Conservation (phyloP, 352 stramenopile genomes). For the Phytophthora macrochlamydospora region DNA sequence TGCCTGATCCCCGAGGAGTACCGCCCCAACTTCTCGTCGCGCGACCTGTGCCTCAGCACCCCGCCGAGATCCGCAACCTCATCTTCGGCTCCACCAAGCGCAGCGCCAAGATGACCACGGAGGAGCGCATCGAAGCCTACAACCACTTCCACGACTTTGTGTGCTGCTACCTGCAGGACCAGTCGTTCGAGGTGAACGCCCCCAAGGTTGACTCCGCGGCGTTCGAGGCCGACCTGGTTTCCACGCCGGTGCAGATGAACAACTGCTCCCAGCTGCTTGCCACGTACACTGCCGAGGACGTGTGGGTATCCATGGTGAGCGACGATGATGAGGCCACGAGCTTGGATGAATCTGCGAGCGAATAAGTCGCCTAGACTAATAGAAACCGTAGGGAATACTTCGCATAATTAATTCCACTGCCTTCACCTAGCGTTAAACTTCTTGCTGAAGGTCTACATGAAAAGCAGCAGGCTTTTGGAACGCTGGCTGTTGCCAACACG, state of each 20-base stretch:
- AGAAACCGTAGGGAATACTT: background rate
- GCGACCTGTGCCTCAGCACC: background rate
- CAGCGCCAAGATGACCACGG: background rate
- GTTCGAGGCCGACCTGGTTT: background rate
- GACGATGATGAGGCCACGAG: background rate
- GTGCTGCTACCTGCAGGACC: conserved; percentile 2
- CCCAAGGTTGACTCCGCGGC: conserved; percentile 1
- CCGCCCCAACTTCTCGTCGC: background rate
- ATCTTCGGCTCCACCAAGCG: conserved; percentile 1
- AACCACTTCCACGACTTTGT: conserved; percentile 5
- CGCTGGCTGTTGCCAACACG: no score
- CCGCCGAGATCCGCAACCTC: background rate
- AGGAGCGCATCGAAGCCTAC: background rate
- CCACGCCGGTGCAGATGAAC: background rate
- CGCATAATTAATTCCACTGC: no score
- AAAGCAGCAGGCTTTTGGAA: no score
- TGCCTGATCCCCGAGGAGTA: background rate
- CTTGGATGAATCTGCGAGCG: background rate
- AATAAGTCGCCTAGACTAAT: background rate
- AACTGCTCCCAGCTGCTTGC: conserved; percentile 1
- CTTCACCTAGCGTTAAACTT: no score
- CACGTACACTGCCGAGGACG: background rate
- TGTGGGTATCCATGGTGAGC: background rate
- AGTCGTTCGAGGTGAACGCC: background rate
- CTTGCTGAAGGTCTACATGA: no score